Evolutionary conservation across 257 asterid species (phyloP), one percentile per base, ranked within the genome.

Genomic region (Osmanthus fragrans): DNA sequence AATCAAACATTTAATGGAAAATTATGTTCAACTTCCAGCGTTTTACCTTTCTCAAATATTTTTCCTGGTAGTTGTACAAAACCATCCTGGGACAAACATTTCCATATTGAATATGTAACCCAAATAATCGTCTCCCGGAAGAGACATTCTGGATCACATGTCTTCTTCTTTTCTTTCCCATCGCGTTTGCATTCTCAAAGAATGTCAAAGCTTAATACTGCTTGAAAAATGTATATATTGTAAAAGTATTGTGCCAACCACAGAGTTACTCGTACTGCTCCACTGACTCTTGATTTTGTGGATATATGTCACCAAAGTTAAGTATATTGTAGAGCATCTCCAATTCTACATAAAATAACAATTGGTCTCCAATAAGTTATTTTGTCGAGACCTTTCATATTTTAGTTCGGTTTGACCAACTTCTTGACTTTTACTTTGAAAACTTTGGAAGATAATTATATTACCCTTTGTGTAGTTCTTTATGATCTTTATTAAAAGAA

Each of bases 371-470:
- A 12, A 23, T 10, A 78, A 67, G 79, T 42, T 79, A 2, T 60
- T 79, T 56, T 60, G 73, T 76, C 47, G 60, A 63, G 34, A 68
- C 34, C 63, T 73, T 27, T 29, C 79, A 47, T 72, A 19, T 3
- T 79, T 68, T 77, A 71, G 39, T 77, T 75, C 72, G 71, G 70
- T 33, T 75, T 29, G 11, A 25, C 8, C 51, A 25, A 72, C 78
- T 37, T 37, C 68, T 72, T 77, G n/a, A 18, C 45, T 74, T 37
- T 70, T 45, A 29, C 37, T 70, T 42, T 66, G 19, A 64, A 23
- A 25, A 30, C 21, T 64, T n/a, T 40, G 63, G 32, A 56, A 30
- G 67, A 42, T 72, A 29, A 47, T 58, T 30, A 39, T 39, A 76
- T 70, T n/a, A 60, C 42, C 73, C 18, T 45, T 56, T 65, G 30